phyloP scores from a whole-genome alignment of 768 basidiomycete species.

The Asterophora lycoperdoides region DNA sequence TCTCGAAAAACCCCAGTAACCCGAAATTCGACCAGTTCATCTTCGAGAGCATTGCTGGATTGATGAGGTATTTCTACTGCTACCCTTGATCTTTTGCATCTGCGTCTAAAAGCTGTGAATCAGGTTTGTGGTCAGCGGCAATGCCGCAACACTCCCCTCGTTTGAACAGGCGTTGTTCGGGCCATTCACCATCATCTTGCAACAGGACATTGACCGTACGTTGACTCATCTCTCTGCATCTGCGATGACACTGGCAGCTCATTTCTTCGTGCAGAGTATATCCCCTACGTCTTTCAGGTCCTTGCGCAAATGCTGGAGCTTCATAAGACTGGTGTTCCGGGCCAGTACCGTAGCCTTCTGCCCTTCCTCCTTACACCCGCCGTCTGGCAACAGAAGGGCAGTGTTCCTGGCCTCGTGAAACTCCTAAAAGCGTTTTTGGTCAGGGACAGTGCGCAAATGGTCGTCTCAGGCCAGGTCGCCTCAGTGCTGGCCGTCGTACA shows the following conservation, averaged over 20 bases:
- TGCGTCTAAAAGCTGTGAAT: not conserved
- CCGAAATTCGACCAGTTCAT: conserved; percentile 97
- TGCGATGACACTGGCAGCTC: not conserved
- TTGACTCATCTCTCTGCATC: not conserved
- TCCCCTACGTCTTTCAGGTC: conserved; percentile 96
- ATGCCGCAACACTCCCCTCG: conserved; percentile 56
- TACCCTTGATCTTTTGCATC: not conserved
- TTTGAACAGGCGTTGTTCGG: conserved; percentile 85
- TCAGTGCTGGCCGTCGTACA: conserved; percentile 84
- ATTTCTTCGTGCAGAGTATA: conserved; percentile 62
- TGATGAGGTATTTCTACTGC: conserved; percentile 63
- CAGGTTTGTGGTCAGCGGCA: conserved; percentile 79
- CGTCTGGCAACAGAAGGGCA: conserved; percentile 92
- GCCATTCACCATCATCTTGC: conserved; percentile 82
- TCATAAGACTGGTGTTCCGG: conserved; percentile 62
- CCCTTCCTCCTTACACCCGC: conserved; percentile 80
- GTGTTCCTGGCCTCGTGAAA: conserved; percentile 88
- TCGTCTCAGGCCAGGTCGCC: conserved; percentile 64
- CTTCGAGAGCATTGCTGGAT: conserved; percentile 92
- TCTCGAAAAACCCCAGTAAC: conserved; percentile 95
- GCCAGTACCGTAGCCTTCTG: conserved; percentile 73
- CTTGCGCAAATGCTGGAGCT: conserved; percentile 93
- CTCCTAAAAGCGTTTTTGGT: conserved; percentile 80
- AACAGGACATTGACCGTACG: conserved; percentile 89
- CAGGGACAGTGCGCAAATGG: conserved; percentile 65